Conservation (phyloP, 2,329 filamentous ascomycete species). For the Botrytis aclada region DNA sequence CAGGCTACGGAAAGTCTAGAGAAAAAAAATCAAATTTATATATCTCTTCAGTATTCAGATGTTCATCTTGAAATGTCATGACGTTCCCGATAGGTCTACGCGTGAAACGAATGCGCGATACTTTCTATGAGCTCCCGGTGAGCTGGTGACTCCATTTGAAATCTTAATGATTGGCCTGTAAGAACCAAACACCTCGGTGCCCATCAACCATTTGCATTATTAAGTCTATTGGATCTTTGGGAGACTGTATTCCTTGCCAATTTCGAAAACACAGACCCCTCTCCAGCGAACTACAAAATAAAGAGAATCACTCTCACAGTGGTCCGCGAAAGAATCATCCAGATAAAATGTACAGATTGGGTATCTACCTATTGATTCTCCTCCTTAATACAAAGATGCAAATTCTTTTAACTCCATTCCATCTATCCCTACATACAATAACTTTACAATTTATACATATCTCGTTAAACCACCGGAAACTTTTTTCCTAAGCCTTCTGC, state of each 20-base stretch:
- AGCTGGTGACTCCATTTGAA: neutral
- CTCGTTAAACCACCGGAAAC: conserved; percentile 49
- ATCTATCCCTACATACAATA: neutral
- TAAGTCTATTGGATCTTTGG: neutral
- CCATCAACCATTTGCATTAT: neutral
- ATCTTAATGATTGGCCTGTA: neutral
- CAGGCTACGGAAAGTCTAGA: neutral
- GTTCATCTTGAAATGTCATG: neutral
- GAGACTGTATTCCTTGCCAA: neutral
- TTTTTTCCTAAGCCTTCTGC: conserved; percentile 73
- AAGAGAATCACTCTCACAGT: neutral
- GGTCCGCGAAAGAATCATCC: neutral
- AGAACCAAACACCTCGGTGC: no score
- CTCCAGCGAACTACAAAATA: neutral
- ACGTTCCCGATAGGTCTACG: neutral
- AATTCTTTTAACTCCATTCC: conserved; percentile 1
- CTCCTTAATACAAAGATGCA: neutral
- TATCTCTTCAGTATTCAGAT: neutral
- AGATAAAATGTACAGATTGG: conserved; percentile 3
- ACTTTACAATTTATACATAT: conserved; percentile 14
- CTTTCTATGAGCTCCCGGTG: neutral
- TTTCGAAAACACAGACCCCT: neutral
- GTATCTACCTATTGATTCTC: conserved; percentile 14
- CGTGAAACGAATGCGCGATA: neutral
- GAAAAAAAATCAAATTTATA: neutral